Percentiles rank a stretch among this genome's conserved stretches.
phyloP scores from a whole-genome alignment of 1,139 yeast genomes.

The Sugiyamaella neomexicana region DNA sequence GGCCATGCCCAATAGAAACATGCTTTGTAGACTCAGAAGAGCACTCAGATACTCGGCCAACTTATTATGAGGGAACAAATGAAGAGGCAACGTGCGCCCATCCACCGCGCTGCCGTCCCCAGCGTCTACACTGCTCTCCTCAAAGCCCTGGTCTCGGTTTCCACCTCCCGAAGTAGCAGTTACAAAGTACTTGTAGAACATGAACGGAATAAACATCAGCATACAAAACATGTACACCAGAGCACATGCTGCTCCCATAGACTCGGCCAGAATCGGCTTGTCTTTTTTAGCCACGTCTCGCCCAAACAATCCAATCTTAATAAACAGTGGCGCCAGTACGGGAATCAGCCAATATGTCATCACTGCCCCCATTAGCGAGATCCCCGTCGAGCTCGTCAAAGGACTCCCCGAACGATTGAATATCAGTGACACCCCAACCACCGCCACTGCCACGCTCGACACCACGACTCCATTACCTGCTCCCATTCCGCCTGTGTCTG shows the following conservation, averaged over 20 bases:
- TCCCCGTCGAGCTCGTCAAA: constrained; percentile 48
- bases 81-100: constrained; percentile 26
- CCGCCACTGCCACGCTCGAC: constrained; percentile 3
- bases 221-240: constrained; percentile 75
- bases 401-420: constrained; percentile 27
- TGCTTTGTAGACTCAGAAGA: constrained; percentile 76
- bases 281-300: constrained; percentile 72
- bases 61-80: constrained; percentile 77
- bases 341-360: constrained; percentile 67
- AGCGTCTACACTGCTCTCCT: constrained; percentile 21
- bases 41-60: constrained; percentile 86
- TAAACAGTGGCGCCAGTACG: constrained; percentile 60
- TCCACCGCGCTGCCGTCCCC: constrained; percentile 1
- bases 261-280: constrained; percentile 80
- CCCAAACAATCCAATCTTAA: constrained; percentile 78
- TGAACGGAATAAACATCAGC: constrained; percentile 84
- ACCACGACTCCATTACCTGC: neutral
- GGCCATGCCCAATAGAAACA: constrained; percentile 81
- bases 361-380: constrained; percentile 65
- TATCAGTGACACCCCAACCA: constrained; percentile 13
- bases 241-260: constrained; percentile 87
- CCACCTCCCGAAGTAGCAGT: constrained; percentile 59
- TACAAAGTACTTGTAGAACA: constrained; percentile 78
- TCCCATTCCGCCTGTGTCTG: neutral
- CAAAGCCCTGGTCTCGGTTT: constrained; percentile 46